A percentile compares a stretch with the other conserved stretches of the same genome.
Evolutionary conservation across 352 stramenopile genomes (phyloP).

Genomic region (Pythium scleroteichum): DNA sequence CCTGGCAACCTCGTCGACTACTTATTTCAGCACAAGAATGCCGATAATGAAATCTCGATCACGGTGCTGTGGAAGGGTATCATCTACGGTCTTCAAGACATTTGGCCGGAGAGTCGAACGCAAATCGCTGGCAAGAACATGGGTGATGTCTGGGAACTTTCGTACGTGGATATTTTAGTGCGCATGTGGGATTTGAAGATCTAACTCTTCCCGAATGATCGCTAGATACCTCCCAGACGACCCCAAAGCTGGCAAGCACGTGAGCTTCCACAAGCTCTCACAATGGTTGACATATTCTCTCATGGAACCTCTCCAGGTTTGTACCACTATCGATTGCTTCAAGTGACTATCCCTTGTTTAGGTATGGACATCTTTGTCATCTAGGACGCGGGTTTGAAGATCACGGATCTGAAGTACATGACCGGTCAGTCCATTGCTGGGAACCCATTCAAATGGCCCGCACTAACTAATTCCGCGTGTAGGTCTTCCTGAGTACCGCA

Average conservation of each 20-base stretch:
- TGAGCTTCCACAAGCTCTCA: constrained; percentile 89
- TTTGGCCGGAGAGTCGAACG: constrained; percentile 83
- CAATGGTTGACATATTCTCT: constrained; percentile 90
- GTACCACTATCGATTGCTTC: background rate
- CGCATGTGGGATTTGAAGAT: no score
- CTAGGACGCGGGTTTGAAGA: constrained; percentile 72
- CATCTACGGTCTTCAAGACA: constrained; percentile 79
- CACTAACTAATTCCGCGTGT: no score
- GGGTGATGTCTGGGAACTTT: constrained; percentile 84
- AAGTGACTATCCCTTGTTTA: background rate
- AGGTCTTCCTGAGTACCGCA: constrained; percentile 84
- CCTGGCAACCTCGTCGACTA: constrained; percentile 85
- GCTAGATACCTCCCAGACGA: constrained; percentile 52
- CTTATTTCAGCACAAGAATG: constrained; percentile 54
- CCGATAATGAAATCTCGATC: constrained; percentile 61
- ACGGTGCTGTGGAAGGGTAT: constrained; percentile 76
- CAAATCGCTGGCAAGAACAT: constrained; percentile 73
- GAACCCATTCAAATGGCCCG: background rate
- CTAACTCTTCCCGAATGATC: background rate
- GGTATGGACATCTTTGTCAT: background rate
- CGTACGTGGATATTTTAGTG: constrained; percentile 47
- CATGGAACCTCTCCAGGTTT: constrained; percentile 76
- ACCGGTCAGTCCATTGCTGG: constrained; percentile 23
- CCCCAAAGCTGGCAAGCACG: constrained; percentile 53
- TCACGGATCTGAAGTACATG: constrained; percentile 77